Evolutionary conservation across 2,329 filamentous ascomycete genomes (phyloP).

Genomic region (Biscogniauxia marginata): DNA sequence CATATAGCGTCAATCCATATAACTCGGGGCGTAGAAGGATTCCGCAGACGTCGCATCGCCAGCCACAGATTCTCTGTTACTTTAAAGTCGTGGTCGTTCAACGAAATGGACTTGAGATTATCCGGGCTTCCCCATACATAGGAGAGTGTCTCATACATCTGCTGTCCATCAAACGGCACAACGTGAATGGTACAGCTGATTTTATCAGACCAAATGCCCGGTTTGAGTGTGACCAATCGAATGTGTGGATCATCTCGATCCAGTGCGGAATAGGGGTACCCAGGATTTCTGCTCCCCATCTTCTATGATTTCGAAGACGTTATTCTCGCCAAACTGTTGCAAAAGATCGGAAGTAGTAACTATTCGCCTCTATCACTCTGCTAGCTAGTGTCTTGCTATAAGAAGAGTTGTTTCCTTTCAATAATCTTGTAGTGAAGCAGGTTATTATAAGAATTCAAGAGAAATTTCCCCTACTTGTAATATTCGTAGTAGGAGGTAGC

Average conservation of each 20-base stretch:
- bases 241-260: neutral
- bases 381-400: too few relatives aligned
- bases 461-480: too few relatives aligned
- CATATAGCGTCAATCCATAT: conserved; percentile 10
- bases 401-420: too few relatives aligned
- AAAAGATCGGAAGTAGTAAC: too few relatives aligned
- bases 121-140: conserved; percentile 7
- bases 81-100: neutral
- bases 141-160: conserved; percentile 4
- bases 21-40: neutral
- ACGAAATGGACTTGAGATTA: neutral
- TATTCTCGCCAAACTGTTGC: too few relatives aligned
- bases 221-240: neutral
- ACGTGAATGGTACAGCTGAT: neutral
- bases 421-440: too few relatives aligned
- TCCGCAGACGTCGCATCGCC: conserved; percentile 5
- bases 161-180: neutral
- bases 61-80: conserved; percentile 7
- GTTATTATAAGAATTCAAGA: too few relatives aligned
- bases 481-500: too few relatives aligned
- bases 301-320: too few relatives aligned
- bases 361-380: too few relatives aligned
- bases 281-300: too few relatives aligned
- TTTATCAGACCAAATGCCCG: neutral
- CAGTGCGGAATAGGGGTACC: neutral